Evolutionary conservation across 169 alveolate species (phyloP).

Genomic region (Toxoplasma gondii): DNA sequence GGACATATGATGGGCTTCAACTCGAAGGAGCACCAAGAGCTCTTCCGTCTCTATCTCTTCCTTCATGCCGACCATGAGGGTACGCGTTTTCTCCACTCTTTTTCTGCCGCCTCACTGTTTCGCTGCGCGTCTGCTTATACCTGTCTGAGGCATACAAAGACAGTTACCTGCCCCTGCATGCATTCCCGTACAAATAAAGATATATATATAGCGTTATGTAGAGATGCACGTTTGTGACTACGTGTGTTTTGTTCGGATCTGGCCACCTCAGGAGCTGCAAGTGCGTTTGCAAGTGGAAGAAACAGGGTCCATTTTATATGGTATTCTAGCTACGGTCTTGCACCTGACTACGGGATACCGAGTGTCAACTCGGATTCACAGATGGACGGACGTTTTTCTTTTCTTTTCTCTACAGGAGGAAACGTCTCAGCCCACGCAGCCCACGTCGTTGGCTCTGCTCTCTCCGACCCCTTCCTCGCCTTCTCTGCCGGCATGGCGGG

Average conservation of each 20-base stretch:
- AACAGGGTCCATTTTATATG: no score
- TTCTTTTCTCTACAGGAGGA: constrained; percentile 81
- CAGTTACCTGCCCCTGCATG: no score
- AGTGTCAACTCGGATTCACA: no score
- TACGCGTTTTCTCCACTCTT: neutral
- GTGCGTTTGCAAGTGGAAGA: no score
- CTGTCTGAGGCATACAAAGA: neutral
- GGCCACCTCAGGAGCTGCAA: no score
- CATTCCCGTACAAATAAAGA: neutral
- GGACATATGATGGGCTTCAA: constrained; percentile 84
- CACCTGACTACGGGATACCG: no score
- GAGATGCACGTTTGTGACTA: no score
- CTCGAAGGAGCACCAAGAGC: constrained; percentile 74
- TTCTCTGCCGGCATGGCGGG: constrained; percentile 92
- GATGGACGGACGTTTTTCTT: neutral
- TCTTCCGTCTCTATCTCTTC: constrained; percentile 77
- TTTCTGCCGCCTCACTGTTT: neutral
- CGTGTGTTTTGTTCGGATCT: no score
- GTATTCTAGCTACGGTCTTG: no score
- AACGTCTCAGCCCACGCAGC: constrained; percentile 96
- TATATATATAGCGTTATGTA: no score
- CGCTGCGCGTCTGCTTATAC: neutral
- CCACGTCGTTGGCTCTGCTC: constrained; percentile 92
- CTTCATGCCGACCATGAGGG: constrained; percentile 92
- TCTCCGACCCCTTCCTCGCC: constrained; percentile 92